Conservation (phyloP, 108 stramenopile species). For the Fragilaria radians region DNA sequence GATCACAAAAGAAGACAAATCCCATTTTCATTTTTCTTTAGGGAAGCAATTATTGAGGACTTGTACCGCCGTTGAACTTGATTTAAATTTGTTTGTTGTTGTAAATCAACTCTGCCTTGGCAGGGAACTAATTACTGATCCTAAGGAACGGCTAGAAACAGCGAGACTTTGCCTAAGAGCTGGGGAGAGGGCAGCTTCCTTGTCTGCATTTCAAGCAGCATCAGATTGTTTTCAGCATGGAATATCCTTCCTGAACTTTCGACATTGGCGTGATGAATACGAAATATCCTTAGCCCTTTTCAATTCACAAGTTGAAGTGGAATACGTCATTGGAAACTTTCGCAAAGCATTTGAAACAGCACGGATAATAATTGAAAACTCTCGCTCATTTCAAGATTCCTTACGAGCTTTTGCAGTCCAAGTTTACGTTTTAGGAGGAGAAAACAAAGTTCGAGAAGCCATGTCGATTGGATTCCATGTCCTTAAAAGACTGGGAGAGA, state of each 20-base stretch:
- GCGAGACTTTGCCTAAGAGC: slow-evolving; percentile 13
- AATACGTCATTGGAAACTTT: slow-evolving; percentile 27
- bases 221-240: slow-evolving; percentile 6
- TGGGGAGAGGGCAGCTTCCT: slow-evolving; percentile 14
- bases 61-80: slow-evolving; percentile 11
- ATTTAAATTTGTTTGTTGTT: slow-evolving; percentile 19
- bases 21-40: slow-evolving; percentile 34
- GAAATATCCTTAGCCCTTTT: slow-evolving; percentile 28
- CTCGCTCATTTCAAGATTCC: slow-evolving; percentile 22
- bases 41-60: slow-evolving; percentile 24
- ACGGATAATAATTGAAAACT: slow-evolving; percentile 12
- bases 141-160: slow-evolving; percentile 5
- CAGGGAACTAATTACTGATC: slow-evolving; percentile 8
- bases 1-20: slow-evolving; percentile 23
- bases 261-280: slow-evolving; percentile 28
- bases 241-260: slow-evolving; percentile 9
- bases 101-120: slow-evolving; percentile 34
- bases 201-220: slow-evolving; percentile 16
- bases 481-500: slow-evolving; percentile 21
- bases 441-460: slow-evolving; percentile 15
- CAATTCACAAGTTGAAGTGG: slow-evolving; percentile 34
- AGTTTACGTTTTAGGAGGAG: slow-evolving; percentile 15
- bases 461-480: slow-evolving; percentile 20
- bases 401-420: slow-evolving; percentile 23
- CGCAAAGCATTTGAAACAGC: slow-evolving; percentile 2